Evolutionary conservation across 23 red algal genomes (phyloP).

Genomic region (Cyanidioschyzon merolae): DNA sequence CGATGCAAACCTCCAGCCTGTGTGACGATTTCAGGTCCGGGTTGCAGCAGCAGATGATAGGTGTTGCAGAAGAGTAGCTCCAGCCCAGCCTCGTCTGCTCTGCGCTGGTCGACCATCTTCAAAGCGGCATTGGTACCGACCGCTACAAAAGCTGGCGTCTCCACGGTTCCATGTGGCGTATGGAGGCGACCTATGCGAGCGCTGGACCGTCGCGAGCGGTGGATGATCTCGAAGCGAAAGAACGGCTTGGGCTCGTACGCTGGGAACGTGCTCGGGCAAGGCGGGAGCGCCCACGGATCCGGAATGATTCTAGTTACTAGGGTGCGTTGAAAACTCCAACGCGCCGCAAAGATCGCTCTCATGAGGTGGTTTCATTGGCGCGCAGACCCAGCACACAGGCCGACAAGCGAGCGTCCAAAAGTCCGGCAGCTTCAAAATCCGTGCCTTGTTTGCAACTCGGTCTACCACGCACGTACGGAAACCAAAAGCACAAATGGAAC

Average conservation of each 20-base stretch:
- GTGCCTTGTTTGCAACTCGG: too few species aligned
- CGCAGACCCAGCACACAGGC: too few species aligned
- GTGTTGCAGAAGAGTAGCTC: conserved; percentile 97
- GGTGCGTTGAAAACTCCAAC: too few species aligned
- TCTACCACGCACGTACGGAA: too few species aligned
- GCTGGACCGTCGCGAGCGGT: conserved; percentile 50
- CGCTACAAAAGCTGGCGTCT: conserved; percentile 87
- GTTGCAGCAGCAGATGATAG: conserved; percentile 83
- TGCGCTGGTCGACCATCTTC: conserved; percentile 67
- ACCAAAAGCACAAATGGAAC: too few species aligned
- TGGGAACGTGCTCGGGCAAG: not conserved
- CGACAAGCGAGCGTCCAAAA: too few species aligned
- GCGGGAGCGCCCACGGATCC: not conserved
- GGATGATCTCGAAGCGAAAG: conserved; percentile 67
- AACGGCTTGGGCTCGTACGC: conserved; percentile 27
- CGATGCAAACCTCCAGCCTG: conserved; percentile 79
- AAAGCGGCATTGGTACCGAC: conserved; percentile 92
- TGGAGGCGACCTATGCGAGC: conserved; percentile 78
- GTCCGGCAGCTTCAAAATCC: too few species aligned
- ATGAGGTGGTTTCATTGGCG: too few species aligned
- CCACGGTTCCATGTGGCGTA: conserved; percentile 80
- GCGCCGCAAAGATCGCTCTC: too few species aligned
- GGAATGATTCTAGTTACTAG: not conserved
- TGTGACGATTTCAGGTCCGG: conserved; percentile 61
- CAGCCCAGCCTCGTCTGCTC: conserved; percentile 27